These are phyloP conservation scores for Trichoderma breve DNA, from an alignment of 2,329 filamentous ascomycete species.

Conservation along the genomic window DNA sequence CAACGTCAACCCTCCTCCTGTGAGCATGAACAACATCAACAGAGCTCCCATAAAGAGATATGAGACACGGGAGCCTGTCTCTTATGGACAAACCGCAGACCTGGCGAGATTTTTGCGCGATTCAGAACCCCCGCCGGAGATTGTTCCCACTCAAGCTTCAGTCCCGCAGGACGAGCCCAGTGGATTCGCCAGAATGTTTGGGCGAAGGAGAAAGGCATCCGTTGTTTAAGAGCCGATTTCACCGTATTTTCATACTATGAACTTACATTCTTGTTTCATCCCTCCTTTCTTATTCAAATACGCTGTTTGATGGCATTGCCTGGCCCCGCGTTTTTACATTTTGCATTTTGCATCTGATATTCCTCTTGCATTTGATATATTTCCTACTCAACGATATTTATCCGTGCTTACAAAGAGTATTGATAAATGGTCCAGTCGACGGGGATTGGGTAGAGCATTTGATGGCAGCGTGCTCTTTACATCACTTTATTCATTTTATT, in stretches of 20 bases:
- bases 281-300: background rate
- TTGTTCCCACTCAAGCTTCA: constrained; percentile 26
- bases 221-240: constrained; percentile 27
- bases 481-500: background rate
- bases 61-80: constrained; percentile 53
- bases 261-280: background rate
- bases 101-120: constrained; percentile 70
- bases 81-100: constrained; percentile 60
- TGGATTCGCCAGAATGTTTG: constrained; percentile 49
- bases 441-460: background rate
- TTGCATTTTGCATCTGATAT: background rate
- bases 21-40: constrained; percentile 39
- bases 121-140: constrained; percentile 59
- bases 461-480: background rate
- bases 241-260: background rate
- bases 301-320: background rate
- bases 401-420: background rate
- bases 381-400: background rate
- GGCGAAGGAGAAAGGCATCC: constrained; percentile 48
- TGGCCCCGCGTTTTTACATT: background rate
- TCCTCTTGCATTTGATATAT: background rate
- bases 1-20: constrained; percentile 26
- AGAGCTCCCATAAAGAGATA: constrained; percentile 57
- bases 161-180: constrained; percentile 39
- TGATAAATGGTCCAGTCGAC: background rate